phyloP scores from a whole-genome alignment of 2,329 filamentous ascomycete genomes.

The Phyllosticta citrichinensis region DNA sequence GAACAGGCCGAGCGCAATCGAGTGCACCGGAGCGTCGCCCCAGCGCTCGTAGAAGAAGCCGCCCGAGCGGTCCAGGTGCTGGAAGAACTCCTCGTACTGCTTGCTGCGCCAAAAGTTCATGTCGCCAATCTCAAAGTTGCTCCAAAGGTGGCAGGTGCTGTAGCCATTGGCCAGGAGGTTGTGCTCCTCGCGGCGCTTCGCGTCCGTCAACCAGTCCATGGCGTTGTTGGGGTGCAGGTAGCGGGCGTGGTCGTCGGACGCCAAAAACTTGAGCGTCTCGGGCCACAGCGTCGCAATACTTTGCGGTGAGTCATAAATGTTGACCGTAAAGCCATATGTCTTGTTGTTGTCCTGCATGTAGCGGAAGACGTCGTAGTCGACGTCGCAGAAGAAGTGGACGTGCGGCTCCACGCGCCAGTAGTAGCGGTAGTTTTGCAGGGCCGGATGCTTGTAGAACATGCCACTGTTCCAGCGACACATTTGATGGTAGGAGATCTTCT shows the following conservation, averaged over 20 bases:
- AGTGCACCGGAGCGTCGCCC: constrained; percentile 96
- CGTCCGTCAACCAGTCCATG: constrained; percentile 78
- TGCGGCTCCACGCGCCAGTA: constrained; percentile 99
- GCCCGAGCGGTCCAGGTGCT: constrained; percentile 84
- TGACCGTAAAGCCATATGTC: constrained; percentile 98
- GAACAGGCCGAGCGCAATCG: constrained; percentile 83
- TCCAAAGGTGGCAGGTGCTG: constrained; percentile 98
- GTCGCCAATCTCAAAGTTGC: constrained; percentile 94
- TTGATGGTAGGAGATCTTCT: constrained; percentile 85
- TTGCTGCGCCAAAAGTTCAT: constrained; percentile 87
- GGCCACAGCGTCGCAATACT: constrained; percentile 87
- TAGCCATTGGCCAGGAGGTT: constrained; percentile 79
- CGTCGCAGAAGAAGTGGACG: constrained; percentile 97
- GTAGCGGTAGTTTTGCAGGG: constrained; percentile 70
- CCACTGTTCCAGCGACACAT: constrained; percentile 99
- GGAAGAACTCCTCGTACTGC: constrained; percentile 89
- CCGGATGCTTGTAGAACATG: constrained; percentile 93
- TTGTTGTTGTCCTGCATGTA: constrained; percentile 99
- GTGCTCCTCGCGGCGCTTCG: constrained; percentile 64
- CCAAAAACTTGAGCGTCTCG: constrained; percentile 85
- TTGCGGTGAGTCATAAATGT: constrained; percentile 82
- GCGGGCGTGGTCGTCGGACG: constrained; percentile 58
- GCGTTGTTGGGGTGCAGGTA: constrained; percentile 78
- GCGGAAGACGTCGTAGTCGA: constrained; percentile 96
- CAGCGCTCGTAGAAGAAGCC: constrained; percentile 99